These are phyloP conservation scores for Pyrrhoderma noxium DNA, from an alignment of 1,284 basidiomycete genomes.

Conservation along the genomic window DNA sequence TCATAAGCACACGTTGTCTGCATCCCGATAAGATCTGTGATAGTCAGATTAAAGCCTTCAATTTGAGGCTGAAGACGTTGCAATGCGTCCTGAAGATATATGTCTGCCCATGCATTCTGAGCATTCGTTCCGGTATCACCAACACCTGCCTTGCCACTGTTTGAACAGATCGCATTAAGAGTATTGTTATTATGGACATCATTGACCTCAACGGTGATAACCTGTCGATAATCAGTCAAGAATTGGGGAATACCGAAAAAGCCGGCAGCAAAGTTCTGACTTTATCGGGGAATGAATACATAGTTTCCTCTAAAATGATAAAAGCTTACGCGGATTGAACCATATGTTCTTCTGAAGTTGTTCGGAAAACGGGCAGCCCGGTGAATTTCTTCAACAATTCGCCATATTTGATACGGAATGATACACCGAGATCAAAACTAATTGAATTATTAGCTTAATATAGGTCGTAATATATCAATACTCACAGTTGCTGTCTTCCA, in stretches of 20 bases:
- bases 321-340: constrained; percentile 44
- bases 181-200: constrained; percentile 50
- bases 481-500: constrained; percentile 45
- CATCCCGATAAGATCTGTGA: constrained; percentile 46
- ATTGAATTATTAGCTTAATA: neutral
- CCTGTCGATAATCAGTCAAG: constrained; percentile 37
- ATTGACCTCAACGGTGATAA: constrained; percentile 43
- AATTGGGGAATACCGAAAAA: constrained; percentile 53
- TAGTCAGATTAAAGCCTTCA: constrained; percentile 53
- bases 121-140: constrained; percentile 33
- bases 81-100: constrained; percentile 51
- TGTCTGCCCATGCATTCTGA: constrained; percentile 44
- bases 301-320: neutral
- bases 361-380: constrained; percentile 52
- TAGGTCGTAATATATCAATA: constrained; percentile 2
- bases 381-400: constrained; percentile 45
- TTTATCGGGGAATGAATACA: constrained; percentile 18
- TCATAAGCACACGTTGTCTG: constrained; percentile 54
- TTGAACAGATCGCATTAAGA: constrained; percentile 43
- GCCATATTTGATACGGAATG: constrained; percentile 50
- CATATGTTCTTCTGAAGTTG: constrained; percentile 48
- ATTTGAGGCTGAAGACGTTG: constrained; percentile 54
- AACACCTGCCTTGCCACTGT: constrained; percentile 32
- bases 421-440: constrained; percentile 43
- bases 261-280: constrained; percentile 49